A percentile compares a stretch with the other conserved stretches of the same genome.
phyloP scores from a whole-genome alignment of 1,284 basidiomycete genomes.

The Heterobasidion irregulare region DNA sequence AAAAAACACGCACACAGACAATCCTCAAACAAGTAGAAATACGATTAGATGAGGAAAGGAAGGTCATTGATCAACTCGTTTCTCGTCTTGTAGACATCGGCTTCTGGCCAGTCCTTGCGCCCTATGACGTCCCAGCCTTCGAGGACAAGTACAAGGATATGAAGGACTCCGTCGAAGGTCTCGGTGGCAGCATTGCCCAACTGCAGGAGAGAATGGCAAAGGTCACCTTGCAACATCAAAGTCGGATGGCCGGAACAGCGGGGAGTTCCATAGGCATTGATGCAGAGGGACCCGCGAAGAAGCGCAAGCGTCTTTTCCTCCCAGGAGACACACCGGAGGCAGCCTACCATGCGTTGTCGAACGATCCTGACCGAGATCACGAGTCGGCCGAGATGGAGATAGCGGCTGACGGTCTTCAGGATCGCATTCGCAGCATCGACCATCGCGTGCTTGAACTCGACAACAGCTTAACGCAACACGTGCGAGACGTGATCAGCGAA shows the following conservation, averaged over 20 bases:
- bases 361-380: not conserved
- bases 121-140: constrained; percentile 16
- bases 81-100: constrained; percentile 23
- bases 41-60: constrained; percentile 18
- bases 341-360: not conserved
- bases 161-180: constrained; percentile 15
- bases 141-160: constrained; percentile 20
- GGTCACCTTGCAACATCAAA: constrained; percentile 2
- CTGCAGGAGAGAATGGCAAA: constrained; percentile 12
- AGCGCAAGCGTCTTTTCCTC: not conserved
- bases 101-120: constrained; percentile 29
- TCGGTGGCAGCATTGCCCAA: constrained; percentile 15
- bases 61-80: constrained; percentile 18
- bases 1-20: constrained; percentile 12
- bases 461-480: constrained; percentile 13
- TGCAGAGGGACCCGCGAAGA: not conserved
- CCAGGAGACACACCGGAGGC: not conserved
- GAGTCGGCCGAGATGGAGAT: not conserved
- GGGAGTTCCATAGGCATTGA: not conserved
- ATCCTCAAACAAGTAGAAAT: constrained; percentile 18
- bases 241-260: not conserved
- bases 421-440: not conserved
- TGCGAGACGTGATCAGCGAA: constrained; percentile 25
- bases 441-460: not conserved
- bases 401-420: not conserved